A percentile compares a stretch with the other conserved stretches of the same genome.
These are phyloP conservation scores for Fusarium subglutinans DNA, from an alignment of 2,329 filamentous ascomycete genomes.

Conservation along the genomic window DNA sequence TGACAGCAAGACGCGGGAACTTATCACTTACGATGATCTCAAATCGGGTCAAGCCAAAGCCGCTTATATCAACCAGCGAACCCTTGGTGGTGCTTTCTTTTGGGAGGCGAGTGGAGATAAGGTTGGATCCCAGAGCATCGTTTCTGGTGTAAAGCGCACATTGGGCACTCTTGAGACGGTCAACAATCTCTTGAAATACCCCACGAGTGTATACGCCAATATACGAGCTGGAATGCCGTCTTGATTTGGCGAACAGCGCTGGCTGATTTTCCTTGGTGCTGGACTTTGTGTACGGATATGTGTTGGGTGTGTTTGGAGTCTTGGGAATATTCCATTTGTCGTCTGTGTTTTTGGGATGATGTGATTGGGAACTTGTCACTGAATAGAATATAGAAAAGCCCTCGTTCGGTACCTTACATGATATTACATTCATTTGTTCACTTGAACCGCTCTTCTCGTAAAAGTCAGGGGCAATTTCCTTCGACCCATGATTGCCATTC, in stretches of 20 bases:
- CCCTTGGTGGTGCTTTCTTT: slow-evolving; percentile 81
- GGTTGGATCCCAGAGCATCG: slow-evolving; percentile 63
- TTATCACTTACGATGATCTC: slow-evolving; percentile 77
- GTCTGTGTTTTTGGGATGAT: neutral
- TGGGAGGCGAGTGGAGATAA: slow-evolving; percentile 82
- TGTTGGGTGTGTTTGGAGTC: neutral
- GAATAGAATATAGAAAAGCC: slow-evolving; percentile 25
- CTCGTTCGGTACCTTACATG: slow-evolving; percentile 2
- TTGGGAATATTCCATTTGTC: slow-evolving; percentile 1
- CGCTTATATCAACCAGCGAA: slow-evolving; percentile 65
- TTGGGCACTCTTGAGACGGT: slow-evolving; percentile 60
- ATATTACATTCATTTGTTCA: neutral
- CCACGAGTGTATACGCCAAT: slow-evolving; percentile 67
- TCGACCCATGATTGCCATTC: neutral
- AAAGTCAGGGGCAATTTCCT: too few species aligned
- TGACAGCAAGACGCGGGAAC: slow-evolving; percentile 63
- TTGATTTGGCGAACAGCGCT: neutral
- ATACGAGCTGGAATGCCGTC: slow-evolving; percentile 53
- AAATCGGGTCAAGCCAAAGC: slow-evolving; percentile 69
- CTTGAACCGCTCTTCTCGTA: neutral
- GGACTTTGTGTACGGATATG: slow-evolving; percentile 1
- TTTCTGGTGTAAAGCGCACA: slow-evolving; percentile 58
- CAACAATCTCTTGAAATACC: slow-evolving; percentile 64
- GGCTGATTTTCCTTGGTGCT: slow-evolving; percentile 1
- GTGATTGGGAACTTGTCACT: slow-evolving; percentile 17